Evolutionary conservation across 176 grass and related monocot genomes (phyloP).

Genomic region (Olyra latifolia): DNA sequence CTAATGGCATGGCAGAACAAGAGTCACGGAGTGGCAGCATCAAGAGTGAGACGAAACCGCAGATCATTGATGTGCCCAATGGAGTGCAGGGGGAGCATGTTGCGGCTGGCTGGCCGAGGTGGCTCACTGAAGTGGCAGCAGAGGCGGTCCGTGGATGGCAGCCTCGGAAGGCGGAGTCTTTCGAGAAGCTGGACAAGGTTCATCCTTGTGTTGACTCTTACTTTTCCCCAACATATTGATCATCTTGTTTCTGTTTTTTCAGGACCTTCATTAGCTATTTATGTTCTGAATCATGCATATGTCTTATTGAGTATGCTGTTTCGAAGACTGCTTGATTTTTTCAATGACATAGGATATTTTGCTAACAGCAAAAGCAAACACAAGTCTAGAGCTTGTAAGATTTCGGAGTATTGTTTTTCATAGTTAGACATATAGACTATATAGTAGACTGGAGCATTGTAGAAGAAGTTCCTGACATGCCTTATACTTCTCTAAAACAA

Average conservation of each 20-base stretch:
- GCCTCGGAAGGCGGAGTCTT: constrained; percentile 89
- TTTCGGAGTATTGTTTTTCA: constrained; percentile 10
- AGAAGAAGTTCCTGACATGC: background rate
- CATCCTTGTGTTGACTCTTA: constrained; percentile 4
- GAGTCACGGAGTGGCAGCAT: constrained; percentile 16
- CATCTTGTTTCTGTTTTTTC: background rate
- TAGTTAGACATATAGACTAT: background rate
- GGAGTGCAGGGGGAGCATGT: constrained; percentile 56
- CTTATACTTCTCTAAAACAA: background rate
- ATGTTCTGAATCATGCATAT: constrained; percentile 24
- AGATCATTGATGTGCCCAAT: constrained; percentile 59
- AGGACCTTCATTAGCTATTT: constrained; percentile 25
- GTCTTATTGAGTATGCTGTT: background rate
- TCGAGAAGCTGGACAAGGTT: constrained; percentile 97
- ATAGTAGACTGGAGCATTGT: background rate
- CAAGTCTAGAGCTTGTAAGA: background rate
- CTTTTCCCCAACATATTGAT: background rate
- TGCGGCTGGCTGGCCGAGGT: constrained; percentile 79
- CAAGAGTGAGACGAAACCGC: constrained; percentile 34
- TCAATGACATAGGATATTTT: constrained; percentile 11
- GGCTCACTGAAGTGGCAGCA: constrained; percentile 83
- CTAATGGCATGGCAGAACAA: constrained; percentile 18
- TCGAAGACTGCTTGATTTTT: constrained; percentile 18
- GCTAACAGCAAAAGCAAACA: background rate
- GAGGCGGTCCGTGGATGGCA: constrained; percentile 91